A percentile compares a stretch with the other conserved stretches of the same genome.
phyloP scores from a whole-genome alignment of 768 basidiomycete genomes.

The Holtermanniella nyarrowii region DNA sequence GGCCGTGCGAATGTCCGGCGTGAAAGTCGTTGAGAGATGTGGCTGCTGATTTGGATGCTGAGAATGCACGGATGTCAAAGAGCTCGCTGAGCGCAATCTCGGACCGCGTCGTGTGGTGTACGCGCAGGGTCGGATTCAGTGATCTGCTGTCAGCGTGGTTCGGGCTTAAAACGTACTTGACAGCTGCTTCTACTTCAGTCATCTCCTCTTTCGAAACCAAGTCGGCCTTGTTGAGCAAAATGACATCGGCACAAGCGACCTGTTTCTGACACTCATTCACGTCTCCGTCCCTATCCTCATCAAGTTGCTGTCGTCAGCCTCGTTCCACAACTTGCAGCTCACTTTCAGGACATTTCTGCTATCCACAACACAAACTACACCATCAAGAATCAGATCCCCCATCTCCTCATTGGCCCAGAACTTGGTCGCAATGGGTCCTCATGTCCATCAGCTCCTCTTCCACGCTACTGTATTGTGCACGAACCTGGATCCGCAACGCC shows the following conservation, averaged over 20 bases:
- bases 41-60: conserved; percentile 43
- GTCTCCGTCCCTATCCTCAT: conserved; percentile 60
- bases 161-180: conserved; percentile 42
- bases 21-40: conserved; percentile 31
- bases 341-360: conserved; percentile 66
- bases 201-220: conserved; percentile 50
- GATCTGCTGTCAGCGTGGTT: conserved; percentile 31
- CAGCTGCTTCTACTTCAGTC: conserved; percentile 49
- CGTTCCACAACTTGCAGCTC: conserved; percentile 6
- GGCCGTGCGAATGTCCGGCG: conserved; percentile 38
- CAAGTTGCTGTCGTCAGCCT: conserved; percentile 58
- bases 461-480: conserved; percentile 3
- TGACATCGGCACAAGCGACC: conserved; percentile 82
- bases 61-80: conserved; percentile 71
- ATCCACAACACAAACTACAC: conserved; percentile 86
- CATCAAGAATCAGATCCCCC: conserved; percentile 50
- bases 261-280: conserved; percentile 76
- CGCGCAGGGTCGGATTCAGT: conserved; percentile 68
- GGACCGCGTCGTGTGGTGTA: conserved; percentile 61
- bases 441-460: background rate
- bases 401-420: conserved; percentile 46
- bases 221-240: conserved; percentile 86
- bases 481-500: conserved; percentile 89
- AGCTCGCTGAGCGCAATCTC: conserved; percentile 65
- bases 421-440: conserved; percentile 35